Conservation (phyloP, 495 filamentous ascomycete genomes). For the Neurospora africana region DNA sequence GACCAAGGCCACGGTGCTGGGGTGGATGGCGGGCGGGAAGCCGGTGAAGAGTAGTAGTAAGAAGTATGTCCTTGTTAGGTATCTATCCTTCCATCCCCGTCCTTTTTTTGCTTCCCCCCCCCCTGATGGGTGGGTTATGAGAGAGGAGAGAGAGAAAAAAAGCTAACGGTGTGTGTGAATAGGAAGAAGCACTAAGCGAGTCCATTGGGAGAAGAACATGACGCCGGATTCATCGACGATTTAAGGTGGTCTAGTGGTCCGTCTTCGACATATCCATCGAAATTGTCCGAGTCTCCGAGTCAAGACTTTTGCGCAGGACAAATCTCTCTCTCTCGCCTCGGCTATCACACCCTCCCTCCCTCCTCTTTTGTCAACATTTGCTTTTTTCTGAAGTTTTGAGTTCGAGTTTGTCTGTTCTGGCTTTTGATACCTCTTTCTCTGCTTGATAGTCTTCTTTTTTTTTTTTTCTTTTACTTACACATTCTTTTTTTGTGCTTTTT, state of each 20-base stretch:
- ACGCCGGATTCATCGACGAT: background rate
- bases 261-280: background rate
- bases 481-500: background rate
- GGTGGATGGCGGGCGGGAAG: conserved; percentile 28
- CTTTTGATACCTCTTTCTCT: conserved; percentile 23
- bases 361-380: too few species aligned
- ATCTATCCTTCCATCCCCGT: too few species aligned
- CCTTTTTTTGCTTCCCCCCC: too few species aligned
- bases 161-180: background rate
- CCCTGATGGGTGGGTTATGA: background rate
- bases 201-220: background rate
- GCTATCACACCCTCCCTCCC: too few species aligned
- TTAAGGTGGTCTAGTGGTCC: background rate
- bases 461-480: background rate
- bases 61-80: conserved; percentile 19
- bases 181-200: background rate
- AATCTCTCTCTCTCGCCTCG: too few species aligned
- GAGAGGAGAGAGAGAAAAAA: background rate
- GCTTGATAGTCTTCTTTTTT: background rate
- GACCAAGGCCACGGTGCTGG: conserved; percentile 19
- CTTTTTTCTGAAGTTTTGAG: background rate
- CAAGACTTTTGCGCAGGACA: too few species aligned
- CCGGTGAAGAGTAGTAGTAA: conserved; percentile 22
- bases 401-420: background rate
- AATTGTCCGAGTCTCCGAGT: background rate